Evolutionary conservation across 306 rosid genomes (phyloP).

Genomic region (Arachis hypogaea): DNA sequence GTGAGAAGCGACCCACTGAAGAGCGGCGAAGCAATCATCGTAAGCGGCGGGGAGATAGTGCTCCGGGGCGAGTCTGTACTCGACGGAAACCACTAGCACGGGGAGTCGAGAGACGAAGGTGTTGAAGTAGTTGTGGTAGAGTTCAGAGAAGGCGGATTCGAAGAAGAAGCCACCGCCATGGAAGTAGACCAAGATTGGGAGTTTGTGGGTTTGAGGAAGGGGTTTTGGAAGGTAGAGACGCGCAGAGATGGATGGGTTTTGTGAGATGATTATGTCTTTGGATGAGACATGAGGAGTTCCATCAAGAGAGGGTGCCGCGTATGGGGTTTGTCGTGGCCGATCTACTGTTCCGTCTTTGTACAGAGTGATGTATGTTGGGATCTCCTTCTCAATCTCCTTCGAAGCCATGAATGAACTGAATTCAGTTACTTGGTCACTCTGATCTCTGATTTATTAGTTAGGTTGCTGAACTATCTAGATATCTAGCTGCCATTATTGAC

Average conservation of each 20-base stretch:
- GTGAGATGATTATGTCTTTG: slow-evolving; percentile 43
- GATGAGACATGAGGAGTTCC: slow-evolving; percentile 49
- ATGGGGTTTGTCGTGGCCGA: slow-evolving; percentile 27
- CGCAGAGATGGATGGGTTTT: slow-evolving; percentile 31
- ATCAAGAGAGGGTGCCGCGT: slow-evolving; percentile 16
- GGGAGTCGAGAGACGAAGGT: slow-evolving; percentile 38
- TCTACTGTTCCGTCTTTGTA: slow-evolving; percentile 45
- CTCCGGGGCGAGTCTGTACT: slow-evolving; percentile 43
- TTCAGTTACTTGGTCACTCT: not conserved
- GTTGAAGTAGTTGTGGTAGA: slow-evolving; percentile 33
- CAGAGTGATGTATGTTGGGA: slow-evolving; percentile 33
- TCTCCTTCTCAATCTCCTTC: slow-evolving; percentile 31
- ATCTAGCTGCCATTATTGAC: too few species aligned
- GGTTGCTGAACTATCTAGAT: too few species aligned
- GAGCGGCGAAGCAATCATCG: slow-evolving; percentile 40
- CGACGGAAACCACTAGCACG: slow-evolving; percentile 24
- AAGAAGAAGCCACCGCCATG: slow-evolving; percentile 41
- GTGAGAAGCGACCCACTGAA: slow-evolving; percentile 33
- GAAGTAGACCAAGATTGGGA: slow-evolving; percentile 41
- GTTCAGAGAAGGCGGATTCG: slow-evolving; percentile 40
- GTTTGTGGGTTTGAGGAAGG: not conserved
- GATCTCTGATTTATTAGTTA: not conserved
- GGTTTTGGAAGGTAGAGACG: slow-evolving; percentile 31
- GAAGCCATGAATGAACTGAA: not conserved
- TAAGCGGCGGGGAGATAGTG: slow-evolving; percentile 34